phyloP scores from a whole-genome alignment of 352 stramenopile genomes.

The Phytophthora idaei region DNA sequence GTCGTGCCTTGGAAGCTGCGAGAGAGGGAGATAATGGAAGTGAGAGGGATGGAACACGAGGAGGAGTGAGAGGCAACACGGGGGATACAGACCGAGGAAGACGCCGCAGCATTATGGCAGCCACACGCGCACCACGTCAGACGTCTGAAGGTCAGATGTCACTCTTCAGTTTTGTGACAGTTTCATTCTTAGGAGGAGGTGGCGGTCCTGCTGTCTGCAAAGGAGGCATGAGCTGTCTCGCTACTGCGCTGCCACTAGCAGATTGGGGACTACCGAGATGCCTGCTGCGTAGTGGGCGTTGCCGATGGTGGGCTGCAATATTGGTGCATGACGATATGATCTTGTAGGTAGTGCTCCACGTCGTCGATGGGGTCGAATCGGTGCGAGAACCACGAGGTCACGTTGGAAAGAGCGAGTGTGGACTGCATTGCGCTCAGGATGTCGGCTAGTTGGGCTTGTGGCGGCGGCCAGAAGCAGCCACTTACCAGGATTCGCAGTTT shows the following conservation, averaged over 20 bases:
- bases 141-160: no score
- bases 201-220: constrained; percentile 52
- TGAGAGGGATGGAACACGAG: not conserved
- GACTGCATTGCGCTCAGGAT: constrained; percentile 36
- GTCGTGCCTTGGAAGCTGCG: constrained; percentile 22
- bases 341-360: constrained; percentile 60
- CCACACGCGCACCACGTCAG: no score
- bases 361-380: constrained; percentile 64
- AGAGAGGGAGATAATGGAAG: not conserved
- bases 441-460: constrained; percentile 43
- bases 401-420: constrained; percentile 28
- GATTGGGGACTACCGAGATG: constrained; percentile 19
- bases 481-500: constrained; percentile 45
- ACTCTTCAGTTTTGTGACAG: no score
- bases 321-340: constrained; percentile 66
- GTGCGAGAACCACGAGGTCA: constrained; percentile 54
- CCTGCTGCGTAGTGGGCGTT: constrained; percentile 26
- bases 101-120: constrained; percentile 26
- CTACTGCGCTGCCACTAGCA: constrained; percentile 14
- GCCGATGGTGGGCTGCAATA: constrained; percentile 42
- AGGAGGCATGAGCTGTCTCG: constrained; percentile 36
- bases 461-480: constrained; percentile 45
- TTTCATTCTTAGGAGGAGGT: constrained; percentile 23
- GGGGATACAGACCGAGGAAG: constrained; percentile 30
- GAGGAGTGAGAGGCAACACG: not conserved